phyloP scores from a whole-genome alignment of 1,284 basidiomycete genomes.

The Ceratobasidium theobromae region DNA sequence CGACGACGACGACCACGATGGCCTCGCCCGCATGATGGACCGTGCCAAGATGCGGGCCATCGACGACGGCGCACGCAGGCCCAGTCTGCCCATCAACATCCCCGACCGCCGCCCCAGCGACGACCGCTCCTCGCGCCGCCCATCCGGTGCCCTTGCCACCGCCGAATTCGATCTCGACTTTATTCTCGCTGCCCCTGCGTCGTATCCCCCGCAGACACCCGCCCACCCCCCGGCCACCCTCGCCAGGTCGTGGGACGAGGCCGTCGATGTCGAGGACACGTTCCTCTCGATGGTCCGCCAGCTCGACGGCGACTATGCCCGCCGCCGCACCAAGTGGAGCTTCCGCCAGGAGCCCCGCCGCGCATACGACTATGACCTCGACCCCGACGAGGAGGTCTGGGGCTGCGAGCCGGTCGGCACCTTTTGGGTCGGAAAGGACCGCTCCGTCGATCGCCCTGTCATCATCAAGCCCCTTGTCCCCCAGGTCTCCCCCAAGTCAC shows the following conservation, averaged over 20 bases:
- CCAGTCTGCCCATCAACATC: conserved; percentile 49
- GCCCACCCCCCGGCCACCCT: conserved; percentile 12
- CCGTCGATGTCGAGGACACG: conserved; percentile 44
- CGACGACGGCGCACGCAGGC: conserved; percentile 51
- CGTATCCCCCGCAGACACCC: conserved; percentile 15
- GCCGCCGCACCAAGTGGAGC: conserved; percentile 48
- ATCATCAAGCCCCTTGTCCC: conserved; percentile 24
- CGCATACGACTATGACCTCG: conserved; percentile 29
- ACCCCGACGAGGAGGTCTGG: conserved; percentile 32
- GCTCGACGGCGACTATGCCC: conserved; percentile 48
- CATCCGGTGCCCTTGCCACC: conserved; percentile 41
- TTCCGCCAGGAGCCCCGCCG: conserved; percentile 39
- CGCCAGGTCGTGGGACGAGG: conserved; percentile 35
- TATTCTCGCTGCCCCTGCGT: conserved; percentile 45
- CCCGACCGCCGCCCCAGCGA: conserved; percentile 7
- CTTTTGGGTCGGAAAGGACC: conserved; percentile 29
- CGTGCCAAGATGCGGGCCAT: conserved; percentile 53
- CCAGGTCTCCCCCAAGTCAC: conserved; percentile 23
- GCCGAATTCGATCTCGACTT: conserved; percentile 50
- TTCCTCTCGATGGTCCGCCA: conserved; percentile 49
- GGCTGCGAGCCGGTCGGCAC: conserved; percentile 30
- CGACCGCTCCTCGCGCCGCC: conserved; percentile 41
- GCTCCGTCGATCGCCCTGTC: conserved; percentile 5
- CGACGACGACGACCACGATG: conserved; percentile 42
- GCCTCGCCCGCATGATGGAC: conserved; percentile 41